Evolutionary conservation across 805 yeast genomes (phyloP).

Genomic region (Wickerhamomyces xylosicus): DNA sequence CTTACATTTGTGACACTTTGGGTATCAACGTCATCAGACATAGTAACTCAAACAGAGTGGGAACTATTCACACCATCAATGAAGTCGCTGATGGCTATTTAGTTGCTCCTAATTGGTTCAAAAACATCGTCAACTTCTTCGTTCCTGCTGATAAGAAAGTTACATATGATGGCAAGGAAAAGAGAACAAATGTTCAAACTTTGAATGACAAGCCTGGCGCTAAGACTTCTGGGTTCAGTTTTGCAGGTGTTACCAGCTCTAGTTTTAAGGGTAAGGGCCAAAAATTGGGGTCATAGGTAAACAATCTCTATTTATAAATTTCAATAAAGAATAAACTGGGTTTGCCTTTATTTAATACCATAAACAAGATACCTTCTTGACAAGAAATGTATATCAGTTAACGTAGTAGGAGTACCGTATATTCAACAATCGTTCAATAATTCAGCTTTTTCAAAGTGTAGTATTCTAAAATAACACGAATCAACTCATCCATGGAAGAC

Average conservation of each 20-base stretch:
- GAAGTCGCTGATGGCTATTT: constrained; percentile 42
- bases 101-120: constrained; percentile 43
- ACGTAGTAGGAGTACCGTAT: no score
- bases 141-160: constrained; percentile 2
- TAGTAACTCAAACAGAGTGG: constrained; percentile 20
- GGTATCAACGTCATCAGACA: constrained; percentile 14
- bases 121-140: constrained; percentile 16
- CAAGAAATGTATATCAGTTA: no score
- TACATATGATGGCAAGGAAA: background rate
- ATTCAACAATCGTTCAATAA: no score
- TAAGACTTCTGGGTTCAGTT: constrained; percentile 8
- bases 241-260: constrained; percentile 3
- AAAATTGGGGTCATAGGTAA: constrained; percentile 30
- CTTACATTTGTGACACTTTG: constrained; percentile 15
- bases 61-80: constrained; percentile 19
- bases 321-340: no score
- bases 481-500: constrained; percentile 14
- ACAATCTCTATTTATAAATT: no score
- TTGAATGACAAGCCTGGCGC: constrained; percentile 3
- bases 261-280: constrained; percentile 29
- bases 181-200: constrained; percentile 4
- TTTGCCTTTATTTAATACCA: no score
- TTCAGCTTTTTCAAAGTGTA: constrained; percentile 7
- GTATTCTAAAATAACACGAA: constrained; percentile 9
- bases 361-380: no score